Evolutionary conservation across 495 filamentous ascomycete genomes (phyloP), one percentile per base, ranked within the genome.

Genomic region (Penicillium subrubescens): DNA sequence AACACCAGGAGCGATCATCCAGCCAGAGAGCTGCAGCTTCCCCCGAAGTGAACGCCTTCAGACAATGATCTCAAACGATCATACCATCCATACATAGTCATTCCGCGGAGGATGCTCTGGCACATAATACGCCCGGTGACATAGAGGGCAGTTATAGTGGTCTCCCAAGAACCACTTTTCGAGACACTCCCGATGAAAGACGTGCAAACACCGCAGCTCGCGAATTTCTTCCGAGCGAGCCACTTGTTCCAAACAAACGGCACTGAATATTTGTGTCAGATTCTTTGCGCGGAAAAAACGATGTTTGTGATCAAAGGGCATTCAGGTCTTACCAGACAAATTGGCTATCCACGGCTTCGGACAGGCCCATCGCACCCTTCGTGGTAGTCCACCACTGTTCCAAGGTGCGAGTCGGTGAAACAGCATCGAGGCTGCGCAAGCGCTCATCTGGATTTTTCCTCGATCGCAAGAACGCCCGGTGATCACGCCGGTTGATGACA

Each of bases 141-240:
- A 82, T 10, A 81, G 65, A 29, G 80, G 80, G 43, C 80, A 82
- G 51, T 79, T 78, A 57, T 69, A 81, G 50, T 82, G 79, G 62
- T 78, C 73, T 7, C 78, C 71, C 43, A 81, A 63, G 59, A 76
- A 82, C 80, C 80, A 82, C 54, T 75, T 79, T 51, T 82, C 80
- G 23, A 82, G 65, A 56, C 80, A 81, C 57, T 81, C 78, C 17
- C 75, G 73, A 55, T 82, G 80, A 56, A 82, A 82, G 15, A 82
- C 79, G 57, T 82, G 80, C 54, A 79, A 66, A 53, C 80, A 82
- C 52, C 74, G 77, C 55, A 82, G 54, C 50, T 82, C 77, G 11
- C 76, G 74, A 52, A 82, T 80, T 52, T 80, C 75, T 41, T 82
- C 74, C 2, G 70, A 65, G 31, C 69, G 77, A 15, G 71, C 66